Conservation (phyloP, 2,329 filamentous ascomycete genomes). For the Atkinsonella hypoxylon region DNA sequence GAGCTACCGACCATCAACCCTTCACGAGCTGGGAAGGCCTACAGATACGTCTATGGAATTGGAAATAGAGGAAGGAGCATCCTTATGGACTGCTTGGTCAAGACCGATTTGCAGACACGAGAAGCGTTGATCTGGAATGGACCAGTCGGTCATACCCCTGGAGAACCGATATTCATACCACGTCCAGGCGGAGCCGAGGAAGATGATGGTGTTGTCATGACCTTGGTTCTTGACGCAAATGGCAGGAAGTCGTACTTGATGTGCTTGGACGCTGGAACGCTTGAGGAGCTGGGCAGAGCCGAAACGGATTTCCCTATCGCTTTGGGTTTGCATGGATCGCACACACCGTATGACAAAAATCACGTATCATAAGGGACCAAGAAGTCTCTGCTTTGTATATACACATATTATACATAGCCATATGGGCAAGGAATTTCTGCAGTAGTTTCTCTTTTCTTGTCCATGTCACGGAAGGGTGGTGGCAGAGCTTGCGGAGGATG, state of each 20-base stretch:
- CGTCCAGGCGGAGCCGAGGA: slow-evolving; percentile 32
- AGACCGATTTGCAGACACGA: slow-evolving; percentile 48
- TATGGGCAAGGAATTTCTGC: no score
- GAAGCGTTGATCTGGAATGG: slow-evolving; percentile 44
- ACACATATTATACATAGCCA: no score
- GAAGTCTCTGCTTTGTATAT: no score
- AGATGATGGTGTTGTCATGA: slow-evolving; percentile 52
- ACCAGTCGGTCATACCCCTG: slow-evolving; percentile 48
- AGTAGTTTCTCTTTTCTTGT: no score
- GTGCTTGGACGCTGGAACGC: slow-evolving; percentile 48
- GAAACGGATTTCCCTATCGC: slow-evolving; percentile 48
- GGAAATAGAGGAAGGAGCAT: slow-evolving; percentile 45
- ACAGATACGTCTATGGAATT: slow-evolving; percentile 51
- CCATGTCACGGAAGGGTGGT: no score
- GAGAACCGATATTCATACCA: slow-evolving; percentile 57
- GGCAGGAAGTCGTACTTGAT: slow-evolving; percentile 50
- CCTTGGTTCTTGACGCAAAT: slow-evolving; percentile 52
- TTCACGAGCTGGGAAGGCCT: slow-evolving; percentile 32
- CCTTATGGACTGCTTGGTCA: slow-evolving; percentile 50
- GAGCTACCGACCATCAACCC: slow-evolving; percentile 60
- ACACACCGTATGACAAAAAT: slow-evolving; percentile 13
- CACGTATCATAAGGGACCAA: background rate
- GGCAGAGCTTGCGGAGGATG: no score
- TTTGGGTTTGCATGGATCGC: slow-evolving; percentile 54
- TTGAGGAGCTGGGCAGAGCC: slow-evolving; percentile 53